Conservation (phyloP, 106 monocot species). For the Platanthera zijinensis region DNA sequence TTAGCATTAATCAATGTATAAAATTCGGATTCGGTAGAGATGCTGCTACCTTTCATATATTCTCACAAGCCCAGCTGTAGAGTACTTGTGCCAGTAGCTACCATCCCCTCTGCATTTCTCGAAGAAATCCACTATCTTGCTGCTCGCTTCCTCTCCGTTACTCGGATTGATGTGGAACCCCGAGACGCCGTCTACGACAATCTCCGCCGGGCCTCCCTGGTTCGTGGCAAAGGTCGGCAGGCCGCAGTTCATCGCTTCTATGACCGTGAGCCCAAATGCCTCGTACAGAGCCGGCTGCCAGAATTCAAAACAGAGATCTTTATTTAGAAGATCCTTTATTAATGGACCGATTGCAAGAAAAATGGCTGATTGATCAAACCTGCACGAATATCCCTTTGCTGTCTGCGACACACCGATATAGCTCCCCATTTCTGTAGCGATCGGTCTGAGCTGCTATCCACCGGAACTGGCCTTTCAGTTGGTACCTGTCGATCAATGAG, state of each 20-base stretch:
- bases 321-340: no score
- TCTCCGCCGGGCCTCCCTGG: slow-evolving; percentile 93
- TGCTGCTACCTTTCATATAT: slow-evolving; percentile 80
- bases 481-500: slow-evolving; percentile 61
- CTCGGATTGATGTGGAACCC: slow-evolving; percentile 79
- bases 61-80: slow-evolving; percentile 68
- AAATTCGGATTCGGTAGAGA: neutral
- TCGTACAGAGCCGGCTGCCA: slow-evolving; percentile 89
- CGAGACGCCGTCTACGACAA: slow-evolving; percentile 81
- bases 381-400: slow-evolving; percentile 90
- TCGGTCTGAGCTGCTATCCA: slow-evolving; percentile 92
- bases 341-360: neutral
- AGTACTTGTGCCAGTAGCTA: slow-evolving; percentile 76
- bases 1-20: neutral
- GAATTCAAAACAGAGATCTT: neutral
- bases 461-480: slow-evolving; percentile 78
- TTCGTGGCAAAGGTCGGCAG: slow-evolving; percentile 91
- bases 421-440: slow-evolving; percentile 71
- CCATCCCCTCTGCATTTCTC: slow-evolving; percentile 65
- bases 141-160: slow-evolving; percentile 70
- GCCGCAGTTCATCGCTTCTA: slow-evolving; percentile 99
- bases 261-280: slow-evolving; percentile 92
- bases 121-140: slow-evolving; percentile 90
- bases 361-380: slow-evolving; percentile 7
- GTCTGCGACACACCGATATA: slow-evolving; percentile 92